These are phyloP conservation scores for Tremellales sp. DNA, from an alignment of 1,284 basidiomycete genomes.

Conservation along the genomic window DNA sequence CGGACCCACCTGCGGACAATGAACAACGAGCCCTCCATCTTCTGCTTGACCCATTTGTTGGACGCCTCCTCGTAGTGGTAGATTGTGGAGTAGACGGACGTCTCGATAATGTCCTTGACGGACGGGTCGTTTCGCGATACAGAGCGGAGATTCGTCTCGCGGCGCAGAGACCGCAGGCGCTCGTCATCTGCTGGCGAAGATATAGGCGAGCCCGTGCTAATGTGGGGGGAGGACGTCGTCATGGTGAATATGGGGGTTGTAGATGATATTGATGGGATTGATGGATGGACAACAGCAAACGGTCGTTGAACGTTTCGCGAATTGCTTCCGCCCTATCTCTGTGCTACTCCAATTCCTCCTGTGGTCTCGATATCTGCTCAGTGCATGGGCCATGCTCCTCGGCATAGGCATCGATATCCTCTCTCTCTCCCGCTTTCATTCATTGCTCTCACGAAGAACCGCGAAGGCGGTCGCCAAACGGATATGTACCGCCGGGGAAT, in stretches of 20 bases:
- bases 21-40: conserved; percentile 44
- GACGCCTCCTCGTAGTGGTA: conserved; percentile 36
- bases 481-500: conserved; percentile 58
- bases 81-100: conserved; percentile 34
- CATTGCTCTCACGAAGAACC: conserved; percentile 57
- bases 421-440: conserved; percentile 61
- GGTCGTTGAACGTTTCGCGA: no score
- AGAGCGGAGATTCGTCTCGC: conserved; percentile 39
- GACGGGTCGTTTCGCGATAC: conserved; percentile 37
- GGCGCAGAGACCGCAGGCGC: no score
- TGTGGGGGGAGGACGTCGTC: no score
- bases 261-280: no score
- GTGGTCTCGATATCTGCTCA: no score
- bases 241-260: no score
- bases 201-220: no score
- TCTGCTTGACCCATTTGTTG: conserved; percentile 42
- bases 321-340: no score
- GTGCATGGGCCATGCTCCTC: no score
- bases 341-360: no score
- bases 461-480: conserved; percentile 55
- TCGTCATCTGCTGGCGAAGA: no score
- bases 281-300: no score
- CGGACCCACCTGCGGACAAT: conserved; percentile 36
- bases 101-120: conserved; percentile 37
- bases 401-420: conserved; percentile 77